phyloP scores from a whole-genome alignment of 306 rosid genomes.

The Prunus mume region DNA sequence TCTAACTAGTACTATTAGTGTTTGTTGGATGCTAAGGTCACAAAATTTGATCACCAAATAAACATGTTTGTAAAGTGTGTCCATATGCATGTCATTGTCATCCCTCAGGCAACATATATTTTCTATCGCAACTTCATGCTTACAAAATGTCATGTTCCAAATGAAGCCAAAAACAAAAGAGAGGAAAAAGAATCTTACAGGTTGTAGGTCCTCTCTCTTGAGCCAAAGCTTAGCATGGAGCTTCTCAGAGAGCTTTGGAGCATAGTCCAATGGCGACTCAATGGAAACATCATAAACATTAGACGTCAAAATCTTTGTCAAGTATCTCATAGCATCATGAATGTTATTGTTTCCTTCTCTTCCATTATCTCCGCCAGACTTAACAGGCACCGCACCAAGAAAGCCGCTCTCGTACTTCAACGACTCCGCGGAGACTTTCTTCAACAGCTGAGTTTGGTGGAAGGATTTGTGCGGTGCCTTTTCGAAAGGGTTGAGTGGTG shows the following conservation, averaged over 20 bases:
- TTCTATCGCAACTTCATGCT: background rate
- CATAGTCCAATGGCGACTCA: slow-evolving; percentile 70
- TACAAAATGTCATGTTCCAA: background rate
- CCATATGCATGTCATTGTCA: too few relatives aligned
- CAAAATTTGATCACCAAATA: too few relatives aligned
- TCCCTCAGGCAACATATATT: too few relatives aligned
- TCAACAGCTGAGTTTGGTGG: background rate
- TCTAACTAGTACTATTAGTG: too few relatives aligned
- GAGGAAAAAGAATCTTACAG: slow-evolving; percentile 42
- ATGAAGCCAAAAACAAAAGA: background rate
- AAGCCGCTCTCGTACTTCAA: slow-evolving; percentile 69
- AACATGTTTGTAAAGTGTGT: too few relatives aligned
- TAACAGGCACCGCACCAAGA: slow-evolving; percentile 61
- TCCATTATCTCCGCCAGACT: background rate
- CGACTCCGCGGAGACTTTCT: slow-evolving; percentile 8
- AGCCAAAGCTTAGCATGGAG: slow-evolving; percentile 74
- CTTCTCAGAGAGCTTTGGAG: slow-evolving; percentile 64
- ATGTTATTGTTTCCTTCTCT: slow-evolving; percentile 3
- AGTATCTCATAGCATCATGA: slow-evolving; percentile 53
- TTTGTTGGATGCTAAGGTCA: too few relatives aligned
- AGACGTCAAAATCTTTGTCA: slow-evolving; percentile 68
- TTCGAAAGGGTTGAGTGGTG: background rate
- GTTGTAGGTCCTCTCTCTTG: slow-evolving; percentile 89
- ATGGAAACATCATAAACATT: slow-evolving; percentile 77
- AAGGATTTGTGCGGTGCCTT: background rate